These are phyloP conservation scores for Carnegiea gigantea DNA, from an alignment of 179 eudicot genomes.

Conservation along the genomic window DNA sequence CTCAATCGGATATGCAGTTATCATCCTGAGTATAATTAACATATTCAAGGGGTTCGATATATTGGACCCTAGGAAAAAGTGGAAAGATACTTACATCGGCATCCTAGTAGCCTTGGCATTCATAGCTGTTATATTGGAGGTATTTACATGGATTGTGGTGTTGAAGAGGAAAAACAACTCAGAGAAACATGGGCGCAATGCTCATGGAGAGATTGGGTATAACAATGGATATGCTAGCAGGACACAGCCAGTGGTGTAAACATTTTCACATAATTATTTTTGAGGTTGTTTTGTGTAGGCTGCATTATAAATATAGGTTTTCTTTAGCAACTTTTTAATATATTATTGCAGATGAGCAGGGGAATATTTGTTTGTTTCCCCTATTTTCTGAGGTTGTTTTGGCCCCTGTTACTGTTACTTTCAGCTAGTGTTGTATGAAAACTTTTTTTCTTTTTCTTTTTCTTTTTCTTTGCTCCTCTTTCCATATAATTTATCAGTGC, in stretches of 20 bases:
- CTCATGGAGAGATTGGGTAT: conserved; percentile 25
- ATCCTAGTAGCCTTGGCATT: conserved; percentile 34
- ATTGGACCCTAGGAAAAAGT: conserved; percentile 40
- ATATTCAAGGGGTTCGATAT: conserved; percentile 42
- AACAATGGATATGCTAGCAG: conserved; percentile 28
- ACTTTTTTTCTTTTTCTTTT: not conserved
- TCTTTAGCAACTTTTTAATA: not conserved
- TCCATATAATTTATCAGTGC: not conserved
- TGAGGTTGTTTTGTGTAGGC: conserved; percentile 14
- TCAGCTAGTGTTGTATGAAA: not conserved
- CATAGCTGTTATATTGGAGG: conserved; percentile 37
- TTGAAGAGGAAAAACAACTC: conserved; percentile 36
- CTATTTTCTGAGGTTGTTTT: conserved; percentile 6
- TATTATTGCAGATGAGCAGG: not conserved
- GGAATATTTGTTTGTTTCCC: conserved; percentile 11
- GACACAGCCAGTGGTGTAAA: conserved; percentile 32
- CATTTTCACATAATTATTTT: not conserved
- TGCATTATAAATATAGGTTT: conserved; percentile 18
- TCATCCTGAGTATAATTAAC: conserved; percentile 37
- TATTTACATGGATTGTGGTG: conserved; percentile 37
- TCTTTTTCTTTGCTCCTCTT: not conserved
- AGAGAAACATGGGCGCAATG: conserved; percentile 21
- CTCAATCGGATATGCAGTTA: conserved; percentile 33
- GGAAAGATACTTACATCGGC: conserved; percentile 39
- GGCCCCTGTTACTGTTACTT: not conserved